These are phyloP conservation scores for Aspergillus sp. DNA, from an alignment of 2,329 filamentous ascomycete genomes.

Conservation along the genomic window DNA sequence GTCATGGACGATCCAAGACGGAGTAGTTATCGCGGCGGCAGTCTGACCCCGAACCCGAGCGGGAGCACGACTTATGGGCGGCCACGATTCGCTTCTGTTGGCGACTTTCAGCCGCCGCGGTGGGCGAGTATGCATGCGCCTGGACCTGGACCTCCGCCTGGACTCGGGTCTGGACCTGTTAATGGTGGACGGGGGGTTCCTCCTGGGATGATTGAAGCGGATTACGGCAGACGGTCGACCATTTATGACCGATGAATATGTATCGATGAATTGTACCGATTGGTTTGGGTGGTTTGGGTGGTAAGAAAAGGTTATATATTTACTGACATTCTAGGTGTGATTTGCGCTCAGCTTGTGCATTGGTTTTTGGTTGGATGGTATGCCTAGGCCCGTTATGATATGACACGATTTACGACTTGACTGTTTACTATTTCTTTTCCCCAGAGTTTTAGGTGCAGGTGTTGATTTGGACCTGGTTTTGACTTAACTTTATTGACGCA, in stretches of 20 bases:
- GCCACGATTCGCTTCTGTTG: conserved; percentile 6
- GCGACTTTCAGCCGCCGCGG: conserved; percentile 5
- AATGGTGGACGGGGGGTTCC: not conserved
- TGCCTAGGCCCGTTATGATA: not conserved
- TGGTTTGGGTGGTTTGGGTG: not conserved
- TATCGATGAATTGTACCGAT: not conserved
- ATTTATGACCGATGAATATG: conserved; percentile 10
- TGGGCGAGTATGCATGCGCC: not conserved
- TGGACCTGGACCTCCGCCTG: not conserved
- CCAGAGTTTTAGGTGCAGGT: too few species aligned
- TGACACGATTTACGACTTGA: not conserved
- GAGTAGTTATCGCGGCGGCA: conserved; percentile 15
- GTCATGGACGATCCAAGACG: conserved; percentile 25
- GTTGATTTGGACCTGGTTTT: not conserved
- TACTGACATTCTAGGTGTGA: conserved; percentile 3
- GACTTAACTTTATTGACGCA: not conserved
- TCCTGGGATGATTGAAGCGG: conserved; percentile 7
- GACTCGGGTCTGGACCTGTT: not conserved
- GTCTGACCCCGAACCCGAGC: conserved; percentile 2
- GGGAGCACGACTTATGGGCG: not conserved
- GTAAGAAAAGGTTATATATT: not conserved
- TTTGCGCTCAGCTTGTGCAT: not conserved
- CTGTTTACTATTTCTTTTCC: not conserved
- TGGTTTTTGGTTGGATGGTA: not conserved
- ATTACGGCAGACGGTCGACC: conserved; percentile 6